A percentile compares a stretch with the other conserved stretches of the same genome.
Evolutionary conservation across 2,329 filamentous ascomycete species (phyloP).

Genomic region (Fusarium oxysporum): DNA sequence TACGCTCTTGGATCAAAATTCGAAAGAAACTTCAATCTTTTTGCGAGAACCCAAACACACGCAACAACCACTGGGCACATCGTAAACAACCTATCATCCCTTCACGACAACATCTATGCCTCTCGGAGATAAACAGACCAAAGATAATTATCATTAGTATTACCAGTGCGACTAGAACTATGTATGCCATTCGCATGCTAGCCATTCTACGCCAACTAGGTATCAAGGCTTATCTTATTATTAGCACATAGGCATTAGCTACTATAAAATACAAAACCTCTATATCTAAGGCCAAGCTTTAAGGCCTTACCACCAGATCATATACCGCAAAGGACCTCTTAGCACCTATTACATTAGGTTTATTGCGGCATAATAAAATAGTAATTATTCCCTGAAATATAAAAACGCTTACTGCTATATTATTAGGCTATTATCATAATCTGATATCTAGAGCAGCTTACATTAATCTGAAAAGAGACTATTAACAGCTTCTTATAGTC

Average conservation of each 20-base stretch:
- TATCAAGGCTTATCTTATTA: slow-evolving; percentile 60
- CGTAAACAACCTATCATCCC: no score
- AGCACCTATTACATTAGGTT: slow-evolving; percentile 38
- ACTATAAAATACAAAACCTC: slow-evolving; percentile 61
- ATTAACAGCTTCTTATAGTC: neutral
- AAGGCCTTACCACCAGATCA: slow-evolving; percentile 46
- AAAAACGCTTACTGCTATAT: neutral
- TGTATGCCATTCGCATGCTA: slow-evolving; percentile 56
- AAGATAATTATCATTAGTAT: slow-evolving; percentile 58
- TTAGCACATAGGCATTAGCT: slow-evolving; percentile 60
- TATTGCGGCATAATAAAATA: neutral
- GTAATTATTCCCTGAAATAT: neutral
- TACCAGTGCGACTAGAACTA: slow-evolving; percentile 61
- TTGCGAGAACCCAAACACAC: no score
- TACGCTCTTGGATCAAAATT: no score
- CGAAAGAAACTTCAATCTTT: no score
- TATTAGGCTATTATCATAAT: neutral
- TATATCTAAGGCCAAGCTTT: slow-evolving; percentile 51
- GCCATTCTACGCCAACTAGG: slow-evolving; percentile 53
- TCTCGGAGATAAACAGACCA: no score
- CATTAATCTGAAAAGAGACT: neutral
- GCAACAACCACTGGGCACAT: no score
- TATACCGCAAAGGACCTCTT: slow-evolving; percentile 57
- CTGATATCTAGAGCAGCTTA: neutral
- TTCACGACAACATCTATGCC: no score